Conservation (phyloP, 352 stramenopile species). For the Phytophthora hibernalis region DNA sequence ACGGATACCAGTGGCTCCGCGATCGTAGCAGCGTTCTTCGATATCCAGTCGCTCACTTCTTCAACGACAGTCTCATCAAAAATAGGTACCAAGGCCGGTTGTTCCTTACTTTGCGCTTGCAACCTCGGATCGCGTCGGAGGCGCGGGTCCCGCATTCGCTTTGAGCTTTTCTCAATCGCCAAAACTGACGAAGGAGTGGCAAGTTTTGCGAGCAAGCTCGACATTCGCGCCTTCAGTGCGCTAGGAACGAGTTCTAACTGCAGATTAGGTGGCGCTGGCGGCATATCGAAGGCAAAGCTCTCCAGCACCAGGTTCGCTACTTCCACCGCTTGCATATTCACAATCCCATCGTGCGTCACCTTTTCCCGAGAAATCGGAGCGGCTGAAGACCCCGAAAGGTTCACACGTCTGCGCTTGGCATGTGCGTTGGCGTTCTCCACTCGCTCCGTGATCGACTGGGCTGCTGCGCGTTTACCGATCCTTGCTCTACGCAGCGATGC, state of each 20-base stretch:
- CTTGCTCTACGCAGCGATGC: constrained; percentile 68
- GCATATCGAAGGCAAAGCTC: constrained; percentile 70
- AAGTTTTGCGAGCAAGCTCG: constrained; percentile 56
- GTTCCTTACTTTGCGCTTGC: constrained; percentile 47
- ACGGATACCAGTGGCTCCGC: constrained; percentile 83
- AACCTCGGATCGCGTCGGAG: constrained; percentile 51
- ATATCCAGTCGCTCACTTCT: constrained; percentile 80
- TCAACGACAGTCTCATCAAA: constrained; percentile 75
- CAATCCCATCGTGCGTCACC: constrained; percentile 72
- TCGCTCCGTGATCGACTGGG: constrained; percentile 64
- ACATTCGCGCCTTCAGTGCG: constrained; percentile 77
- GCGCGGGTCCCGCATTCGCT: constrained; percentile 75
- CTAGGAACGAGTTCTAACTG: constrained; percentile 75
- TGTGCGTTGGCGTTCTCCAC: constrained; percentile 69
- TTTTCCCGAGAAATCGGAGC: constrained; percentile 36
- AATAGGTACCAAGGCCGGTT: constrained; percentile 63
- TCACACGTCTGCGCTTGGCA: constrained; percentile 51
- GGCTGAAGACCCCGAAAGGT: constrained; percentile 36
- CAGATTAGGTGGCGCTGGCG: constrained; percentile 54
- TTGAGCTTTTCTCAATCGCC: constrained; percentile 70
- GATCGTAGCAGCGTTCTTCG: constrained; percentile 79
- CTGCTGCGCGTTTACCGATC: constrained; percentile 71
- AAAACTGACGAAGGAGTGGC: constrained; percentile 83
- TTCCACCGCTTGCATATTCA: constrained; percentile 76
- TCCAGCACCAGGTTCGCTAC: constrained; percentile 81